Evolutionary conservation across 495 filamentous ascomycete genomes (phyloP).

Genomic region (Penicillium taxi): DNA sequence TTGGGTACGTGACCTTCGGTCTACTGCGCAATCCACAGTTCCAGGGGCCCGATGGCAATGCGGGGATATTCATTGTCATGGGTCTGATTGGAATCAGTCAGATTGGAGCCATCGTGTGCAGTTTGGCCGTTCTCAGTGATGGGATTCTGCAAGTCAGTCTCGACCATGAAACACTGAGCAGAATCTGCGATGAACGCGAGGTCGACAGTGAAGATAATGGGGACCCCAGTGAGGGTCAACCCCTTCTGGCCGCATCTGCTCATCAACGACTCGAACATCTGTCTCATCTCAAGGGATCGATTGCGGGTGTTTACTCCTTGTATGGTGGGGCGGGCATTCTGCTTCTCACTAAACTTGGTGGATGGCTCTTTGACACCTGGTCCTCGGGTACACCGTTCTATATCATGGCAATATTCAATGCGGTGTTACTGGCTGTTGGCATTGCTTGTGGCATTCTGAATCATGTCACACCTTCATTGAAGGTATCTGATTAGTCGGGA

Average conservation of each 20-base stretch:
- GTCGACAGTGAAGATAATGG: conserved; percentile 10
- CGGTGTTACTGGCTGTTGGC: conserved; percentile 52
- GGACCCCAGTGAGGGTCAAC: conserved; percentile 25
- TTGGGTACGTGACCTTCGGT: conserved; percentile 69
- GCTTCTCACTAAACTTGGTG: conserved; percentile 86
- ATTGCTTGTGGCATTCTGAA: conserved; percentile 31
- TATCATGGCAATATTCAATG: conserved; percentile 87
- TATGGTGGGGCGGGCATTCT: conserved; percentile 88
- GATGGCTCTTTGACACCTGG: conserved; percentile 66
- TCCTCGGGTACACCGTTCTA: conserved; percentile 76
- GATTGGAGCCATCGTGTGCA: conserved; percentile 93
- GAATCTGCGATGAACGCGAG: conserved; percentile 23
- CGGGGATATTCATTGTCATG: conserved; percentile 65
- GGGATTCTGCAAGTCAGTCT: conserved; percentile 53
- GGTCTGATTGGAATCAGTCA: conserved; percentile 78
- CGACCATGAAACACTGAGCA: conserved; percentile 27
- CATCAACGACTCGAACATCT: conserved; percentile 22
- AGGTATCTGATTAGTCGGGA: conserved; percentile 8
- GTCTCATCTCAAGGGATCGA: conserved; percentile 73
- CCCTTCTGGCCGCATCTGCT: conserved; percentile 20
- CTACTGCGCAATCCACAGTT: conserved; percentile 61
- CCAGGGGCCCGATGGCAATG: conserved; percentile 47
- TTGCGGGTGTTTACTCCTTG: conserved; percentile 87
- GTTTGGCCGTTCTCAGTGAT: conserved; percentile 71
- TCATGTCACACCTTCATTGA: conserved; percentile 12